phyloP scores from a whole-genome alignment of 306 rosid species.

The Quercus variabilis region DNA sequence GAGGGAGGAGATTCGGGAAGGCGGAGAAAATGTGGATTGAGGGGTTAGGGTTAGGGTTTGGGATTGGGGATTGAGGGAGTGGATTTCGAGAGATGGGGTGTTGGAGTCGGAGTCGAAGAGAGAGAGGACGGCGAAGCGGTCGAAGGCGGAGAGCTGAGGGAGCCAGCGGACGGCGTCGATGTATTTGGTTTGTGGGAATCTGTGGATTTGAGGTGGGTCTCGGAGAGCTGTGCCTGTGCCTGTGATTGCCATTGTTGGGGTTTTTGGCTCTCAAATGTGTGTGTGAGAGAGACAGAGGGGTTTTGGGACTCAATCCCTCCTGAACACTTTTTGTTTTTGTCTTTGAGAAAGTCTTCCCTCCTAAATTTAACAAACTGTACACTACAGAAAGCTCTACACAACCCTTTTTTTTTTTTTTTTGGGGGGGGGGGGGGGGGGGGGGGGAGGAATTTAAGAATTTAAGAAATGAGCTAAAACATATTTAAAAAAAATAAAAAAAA shows the following conservation, averaged over 20 bases:
- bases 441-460: too few relatives aligned
- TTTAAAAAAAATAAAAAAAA: too few relatives aligned
- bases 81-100: constrained; percentile 51
- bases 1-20: constrained; percentile 71
- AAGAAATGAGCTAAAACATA: too few relatives aligned
- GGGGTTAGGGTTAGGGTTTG: constrained; percentile 31
- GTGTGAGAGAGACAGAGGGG: too few relatives aligned
- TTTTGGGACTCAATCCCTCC: too few relatives aligned
- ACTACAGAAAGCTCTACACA: too few relatives aligned
- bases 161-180: constrained; percentile 85
- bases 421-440: too few relatives aligned
- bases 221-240: constrained; percentile 18
- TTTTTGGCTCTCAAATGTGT: neutral
- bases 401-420: too few relatives aligned
- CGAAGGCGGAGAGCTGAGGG: constrained; percentile 58
- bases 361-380: too few relatives aligned
- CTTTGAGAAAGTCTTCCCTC: too few relatives aligned
- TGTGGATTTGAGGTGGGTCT: constrained; percentile 43
- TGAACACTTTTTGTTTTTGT: too few relatives aligned
- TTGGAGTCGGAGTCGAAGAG: constrained; percentile 56
- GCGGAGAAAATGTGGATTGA: constrained; percentile 41
- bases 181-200: constrained; percentile 65
- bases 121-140: constrained; percentile 64
- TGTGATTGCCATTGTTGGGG: constrained; percentile 46
- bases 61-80: constrained; percentile 40